phyloP scores from a whole-genome alignment of 164 flowering plant genomes.

The Stephania japonica region DNA sequence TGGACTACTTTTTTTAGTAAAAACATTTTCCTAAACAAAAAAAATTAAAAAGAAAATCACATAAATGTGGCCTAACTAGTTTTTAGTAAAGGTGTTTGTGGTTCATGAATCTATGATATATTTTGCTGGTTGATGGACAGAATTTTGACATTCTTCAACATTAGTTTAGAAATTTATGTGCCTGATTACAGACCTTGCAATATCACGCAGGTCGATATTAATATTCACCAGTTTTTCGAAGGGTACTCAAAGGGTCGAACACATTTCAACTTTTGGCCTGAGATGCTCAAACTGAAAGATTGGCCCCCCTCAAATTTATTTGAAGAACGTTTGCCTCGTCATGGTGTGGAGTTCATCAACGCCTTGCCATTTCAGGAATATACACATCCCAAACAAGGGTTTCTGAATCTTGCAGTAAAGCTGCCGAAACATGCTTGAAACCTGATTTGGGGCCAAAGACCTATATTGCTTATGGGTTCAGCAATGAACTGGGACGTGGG shows the following conservation, averaged over 20 bases:
- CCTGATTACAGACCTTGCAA: neutral
- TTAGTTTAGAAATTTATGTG: neutral
- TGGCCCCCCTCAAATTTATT: constrained; percentile 61
- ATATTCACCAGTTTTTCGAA: constrained; percentile 44
- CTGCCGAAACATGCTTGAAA: constrained; percentile 37
- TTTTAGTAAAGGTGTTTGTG: neutral
- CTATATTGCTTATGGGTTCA: constrained; percentile 61
- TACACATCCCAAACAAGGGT: constrained; percentile 44
- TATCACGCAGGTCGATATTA: constrained; percentile 35
- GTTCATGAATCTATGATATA: neutral
- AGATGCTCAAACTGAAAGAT: constrained; percentile 57
- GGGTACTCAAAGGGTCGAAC: constrained; percentile 37
- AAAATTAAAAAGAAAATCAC: no score
- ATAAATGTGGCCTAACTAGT: no score
- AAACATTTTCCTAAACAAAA: no score
- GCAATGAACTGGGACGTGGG: constrained; percentile 55
- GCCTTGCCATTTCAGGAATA: constrained; percentile 61
- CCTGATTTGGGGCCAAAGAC: constrained; percentile 77
- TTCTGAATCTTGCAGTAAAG: constrained; percentile 46
- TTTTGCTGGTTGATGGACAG: neutral
- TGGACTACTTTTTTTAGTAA: no score
- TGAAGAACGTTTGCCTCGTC: constrained; percentile 48
- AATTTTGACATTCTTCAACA: neutral
- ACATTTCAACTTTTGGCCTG: constrained; percentile 34
- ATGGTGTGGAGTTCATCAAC: constrained; percentile 43